Evolutionary conservation across 306 rosid genomes (phyloP), one percentile per base, ranked within the genome.

Genomic region (Castanospermum australe): DNA sequence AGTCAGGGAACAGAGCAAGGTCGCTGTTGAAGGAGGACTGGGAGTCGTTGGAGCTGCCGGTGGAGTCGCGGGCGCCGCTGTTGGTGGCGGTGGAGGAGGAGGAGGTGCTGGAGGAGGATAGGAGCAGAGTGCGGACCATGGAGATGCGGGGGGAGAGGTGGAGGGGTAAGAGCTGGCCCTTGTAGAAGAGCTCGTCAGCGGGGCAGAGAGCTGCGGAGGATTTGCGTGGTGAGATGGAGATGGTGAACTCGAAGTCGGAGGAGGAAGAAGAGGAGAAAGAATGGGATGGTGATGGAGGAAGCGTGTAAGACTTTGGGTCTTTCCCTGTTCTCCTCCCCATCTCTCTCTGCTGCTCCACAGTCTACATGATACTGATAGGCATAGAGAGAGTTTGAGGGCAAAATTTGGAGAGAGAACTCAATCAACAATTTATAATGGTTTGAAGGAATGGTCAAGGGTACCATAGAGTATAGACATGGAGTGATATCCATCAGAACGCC

Each of bases 141-240:
- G 99, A 91, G 73, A 90, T 85, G 48, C 97, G 97, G 0, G 95
- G 87, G 1, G 97, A 90, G 82, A 88, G 92, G 75, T 90, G 92
- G 50, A 95, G 97, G 1, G 99, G 99, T 2, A 95, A 70, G 50
- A 92, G 91, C 73, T 92, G 97, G 38, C 98, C 98, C 45, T 90
- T 91, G 90, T 90, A 93, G 94, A 95, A 95, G 62, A 95, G 98
- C 50, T 95, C 96, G 81, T 95, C 99, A 14, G 99, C 99, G 0
- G 94, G 94, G 60, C 98, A 95, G 21, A 85, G 90, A 0, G 86
- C n/a, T 57, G 83, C 65, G 81, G 94, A 84, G 25, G 95, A 89
- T 67, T 91, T 93, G 14, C 91, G 86, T 0, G 98, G 98, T 0
- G 98, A 91, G 67, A 90, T 57, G 3, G 96, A 89, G 83, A 95